Conservation (phyloP, 306 rosid genomes). For the Arachis stenosperma region DNA sequence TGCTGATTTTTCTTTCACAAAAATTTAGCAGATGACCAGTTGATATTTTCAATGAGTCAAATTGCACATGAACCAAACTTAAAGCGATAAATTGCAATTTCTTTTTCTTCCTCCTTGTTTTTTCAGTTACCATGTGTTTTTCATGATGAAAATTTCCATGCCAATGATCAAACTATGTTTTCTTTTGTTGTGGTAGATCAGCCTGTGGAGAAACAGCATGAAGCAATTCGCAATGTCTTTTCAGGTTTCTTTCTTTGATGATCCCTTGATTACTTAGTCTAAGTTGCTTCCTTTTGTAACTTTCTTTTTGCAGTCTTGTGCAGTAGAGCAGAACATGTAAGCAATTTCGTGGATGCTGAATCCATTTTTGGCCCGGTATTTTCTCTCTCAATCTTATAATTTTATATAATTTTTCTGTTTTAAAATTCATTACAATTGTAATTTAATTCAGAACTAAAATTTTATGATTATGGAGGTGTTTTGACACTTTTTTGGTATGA, state of each 20-base stretch:
- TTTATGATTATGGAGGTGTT: conserved; percentile 7
- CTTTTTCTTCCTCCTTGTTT: too few relatives aligned
- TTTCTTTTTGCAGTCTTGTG: conserved; percentile 60
- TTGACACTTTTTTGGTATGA: background rate
- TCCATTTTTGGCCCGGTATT: conserved; percentile 85
- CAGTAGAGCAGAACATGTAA: conserved; percentile 88
- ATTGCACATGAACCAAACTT: too few relatives aligned
- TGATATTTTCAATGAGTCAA: too few relatives aligned
- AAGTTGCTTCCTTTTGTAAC: conserved; percentile 19
- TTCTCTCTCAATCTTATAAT: conserved; percentile 21
- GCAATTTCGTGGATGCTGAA: conserved; percentile 86
- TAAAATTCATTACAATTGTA: background rate
- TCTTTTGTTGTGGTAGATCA: conserved; percentile 48
- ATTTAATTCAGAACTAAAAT: background rate
- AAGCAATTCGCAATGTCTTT: conserved; percentile 79
- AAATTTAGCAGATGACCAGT: too few relatives aligned
- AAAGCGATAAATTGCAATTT: too few relatives aligned
- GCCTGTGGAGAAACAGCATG: conserved; percentile 90
- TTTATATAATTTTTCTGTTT: conserved; percentile 3
- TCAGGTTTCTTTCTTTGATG: conserved; percentile 58
- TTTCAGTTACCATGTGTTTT: background rate
- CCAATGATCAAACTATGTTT: conserved; percentile 20
- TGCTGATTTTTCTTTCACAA: too few relatives aligned
- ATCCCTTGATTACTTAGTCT: background rate
- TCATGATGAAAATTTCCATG: conserved; percentile 12